Conservation (phyloP, 306 rosid genomes). For the Begonia loranthoides region DNA sequence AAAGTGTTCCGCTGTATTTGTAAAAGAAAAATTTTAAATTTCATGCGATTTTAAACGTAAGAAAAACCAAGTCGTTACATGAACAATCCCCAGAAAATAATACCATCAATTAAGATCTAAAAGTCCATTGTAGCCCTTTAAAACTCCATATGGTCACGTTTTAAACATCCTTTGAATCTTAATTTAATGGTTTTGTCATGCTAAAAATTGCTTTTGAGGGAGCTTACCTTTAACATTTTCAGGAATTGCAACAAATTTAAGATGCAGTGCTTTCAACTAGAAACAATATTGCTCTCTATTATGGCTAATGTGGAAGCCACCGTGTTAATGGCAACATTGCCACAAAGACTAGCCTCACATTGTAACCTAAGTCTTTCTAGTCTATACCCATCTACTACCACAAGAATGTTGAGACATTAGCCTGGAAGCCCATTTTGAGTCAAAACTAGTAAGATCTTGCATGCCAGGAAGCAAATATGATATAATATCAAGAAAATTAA, state of each 20-base stretch:
- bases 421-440: conserved; percentile 50
- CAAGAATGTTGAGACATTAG: conserved; percentile 84
- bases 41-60: too few relatives aligned
- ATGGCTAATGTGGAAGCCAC: conserved; percentile 78
- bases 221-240: conserved; percentile 64
- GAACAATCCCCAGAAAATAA: background rate
- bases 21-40: too few relatives aligned
- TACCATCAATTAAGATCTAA: background rate
- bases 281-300: conserved; percentile 86
- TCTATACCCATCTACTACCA: conserved; percentile 75
- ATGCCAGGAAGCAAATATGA: conserved; percentile 57
- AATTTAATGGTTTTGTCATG: background rate
- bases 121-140: background rate
- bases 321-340: conserved; percentile 60
- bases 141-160: too few relatives aligned
- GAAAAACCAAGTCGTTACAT: too few relatives aligned
- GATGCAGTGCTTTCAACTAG: conserved; percentile 72
- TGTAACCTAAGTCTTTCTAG: conserved; percentile 60
- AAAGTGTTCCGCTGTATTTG: too few relatives aligned
- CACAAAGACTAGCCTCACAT: conserved; percentile 57
- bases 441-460: conserved; percentile 54
- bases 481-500: too few relatives aligned
- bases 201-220: background rate
- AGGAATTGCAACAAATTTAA: conserved; percentile 52
- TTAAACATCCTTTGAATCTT: background rate